These are phyloP conservation scores for Leishmania turanica DNA, from an alignment of 208 protist genomes.

Conservation along the genomic window DNA sequence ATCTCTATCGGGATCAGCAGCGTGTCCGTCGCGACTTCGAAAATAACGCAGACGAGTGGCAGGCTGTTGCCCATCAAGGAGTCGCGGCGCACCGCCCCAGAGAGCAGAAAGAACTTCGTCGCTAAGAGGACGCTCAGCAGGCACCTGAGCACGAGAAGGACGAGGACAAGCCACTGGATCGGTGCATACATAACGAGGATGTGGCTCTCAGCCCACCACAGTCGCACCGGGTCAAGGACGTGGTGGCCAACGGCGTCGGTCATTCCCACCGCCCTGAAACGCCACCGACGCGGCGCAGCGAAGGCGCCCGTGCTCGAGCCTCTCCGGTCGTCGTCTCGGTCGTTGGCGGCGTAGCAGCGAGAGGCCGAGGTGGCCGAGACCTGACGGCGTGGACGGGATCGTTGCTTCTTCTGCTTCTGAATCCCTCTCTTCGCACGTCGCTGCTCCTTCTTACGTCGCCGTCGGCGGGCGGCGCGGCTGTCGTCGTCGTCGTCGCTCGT, in stretches of 20 bases:
- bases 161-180: slow-evolving; percentile 58
- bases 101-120: slow-evolving; percentile 30
- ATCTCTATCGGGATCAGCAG: slow-evolving; percentile 50
- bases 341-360: background rate
- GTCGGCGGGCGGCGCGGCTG: background rate
- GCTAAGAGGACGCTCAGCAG: slow-evolving; percentile 40
- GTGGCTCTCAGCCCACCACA: slow-evolving; percentile 31
- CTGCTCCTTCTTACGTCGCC: background rate
- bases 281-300: background rate
- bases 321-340: background rate
- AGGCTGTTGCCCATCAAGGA: slow-evolving; percentile 8
- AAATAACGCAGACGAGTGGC: slow-evolving; percentile 25
- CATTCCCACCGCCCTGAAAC: background rate
- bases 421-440: background rate
- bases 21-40: slow-evolving; percentile 27
- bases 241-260: background rate
- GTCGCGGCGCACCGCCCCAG: background rate
- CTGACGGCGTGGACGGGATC: background rate
- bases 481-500: background rate
- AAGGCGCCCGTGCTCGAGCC: background rate
- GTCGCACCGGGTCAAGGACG: slow-evolving; percentile 1
- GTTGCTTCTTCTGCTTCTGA: background rate
- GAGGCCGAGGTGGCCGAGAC: background rate
- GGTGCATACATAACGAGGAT: slow-evolving; percentile 57
- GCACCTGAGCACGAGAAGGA: slow-evolving; percentile 36